A percentile compares a stretch with the other conserved stretches of the same genome.
phyloP scores from a whole-genome alignment of 148 eudicot genomes.

The Rhododendron williamsianum region DNA sequence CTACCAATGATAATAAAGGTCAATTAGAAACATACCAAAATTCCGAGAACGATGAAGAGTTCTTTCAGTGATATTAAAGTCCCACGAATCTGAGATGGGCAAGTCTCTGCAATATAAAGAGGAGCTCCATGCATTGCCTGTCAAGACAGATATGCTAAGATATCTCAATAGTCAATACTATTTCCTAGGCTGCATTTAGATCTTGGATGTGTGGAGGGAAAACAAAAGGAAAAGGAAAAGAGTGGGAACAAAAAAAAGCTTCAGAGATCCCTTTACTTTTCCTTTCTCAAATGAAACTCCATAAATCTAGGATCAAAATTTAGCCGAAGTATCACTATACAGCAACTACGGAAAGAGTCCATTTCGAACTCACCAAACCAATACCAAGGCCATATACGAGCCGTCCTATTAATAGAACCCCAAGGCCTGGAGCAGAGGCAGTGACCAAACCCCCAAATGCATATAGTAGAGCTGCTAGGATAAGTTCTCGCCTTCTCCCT shows the following conservation, averaged over 20 bases:
- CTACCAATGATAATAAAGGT: neutral
- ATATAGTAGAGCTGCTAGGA: slow-evolving; percentile 64
- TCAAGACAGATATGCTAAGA: slow-evolving; percentile 18
- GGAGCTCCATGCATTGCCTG: slow-evolving; percentile 99
- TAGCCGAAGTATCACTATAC: neutral
- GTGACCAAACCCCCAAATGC: slow-evolving; percentile 65
- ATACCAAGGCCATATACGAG: slow-evolving; percentile 90
- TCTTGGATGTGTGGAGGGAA: neutral
- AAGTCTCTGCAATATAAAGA: slow-evolving; percentile 95
- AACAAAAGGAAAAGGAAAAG: neutral
- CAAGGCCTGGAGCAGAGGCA: slow-evolving; percentile 74
- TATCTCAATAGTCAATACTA: neutral
- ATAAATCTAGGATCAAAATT: neutral
- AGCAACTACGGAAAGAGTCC: neutral
- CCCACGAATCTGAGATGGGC: slow-evolving; percentile 94
- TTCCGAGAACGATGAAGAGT: slow-evolving; percentile 83
- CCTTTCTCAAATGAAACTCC: neutral
- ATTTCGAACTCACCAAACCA: slow-evolving; percentile 66
- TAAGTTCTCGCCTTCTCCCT: slow-evolving; percentile 92
- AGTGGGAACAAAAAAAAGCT: neutral
- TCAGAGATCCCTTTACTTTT: neutral
- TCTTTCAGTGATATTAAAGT: slow-evolving; percentile 87
- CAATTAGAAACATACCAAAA: slow-evolving; percentile 47
- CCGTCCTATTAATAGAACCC: slow-evolving; percentile 62
- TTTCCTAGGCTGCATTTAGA: neutral